Conservation (phyloP, 805 yeast species). For the Candida ficus region DNA sequence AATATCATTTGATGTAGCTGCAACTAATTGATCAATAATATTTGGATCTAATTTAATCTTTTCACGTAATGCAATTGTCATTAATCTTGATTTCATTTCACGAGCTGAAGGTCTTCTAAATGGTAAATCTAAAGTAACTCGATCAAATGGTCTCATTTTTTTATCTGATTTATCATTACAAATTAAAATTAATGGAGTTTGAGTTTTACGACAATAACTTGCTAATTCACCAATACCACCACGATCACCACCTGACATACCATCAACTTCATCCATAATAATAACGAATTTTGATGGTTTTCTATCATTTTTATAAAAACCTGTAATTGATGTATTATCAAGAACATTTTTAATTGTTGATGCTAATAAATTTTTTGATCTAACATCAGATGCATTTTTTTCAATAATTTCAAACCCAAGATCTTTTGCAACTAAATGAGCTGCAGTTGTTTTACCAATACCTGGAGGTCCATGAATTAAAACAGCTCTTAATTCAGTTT, state of each 20-base stretch:
- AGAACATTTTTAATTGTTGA: constrained; percentile 64
- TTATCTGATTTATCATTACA: constrained; percentile 92
- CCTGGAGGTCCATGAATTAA: constrained; percentile 62
- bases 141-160: constrained; percentile 94
- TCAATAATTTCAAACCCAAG: constrained; percentile 72
- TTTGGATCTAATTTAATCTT: constrained; percentile 73
- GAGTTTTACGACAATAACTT: constrained; percentile 75
- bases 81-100: constrained; percentile 74
- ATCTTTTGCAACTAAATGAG: constrained; percentile 65
- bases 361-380: constrained; percentile 76
- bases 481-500: constrained; percentile 72
- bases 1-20: constrained; percentile 84
- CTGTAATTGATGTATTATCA: constrained; percentile 77
- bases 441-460: constrained; percentile 12
- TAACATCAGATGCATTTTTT: constrained; percentile 82
- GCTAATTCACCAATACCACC: constrained; percentile 98
- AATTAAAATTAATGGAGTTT: constrained; percentile 85
- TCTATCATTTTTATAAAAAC: constrained; percentile 41
- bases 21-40: constrained; percentile 77
- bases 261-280: constrained; percentile 98
- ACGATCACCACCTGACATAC: constrained; percentile 98
- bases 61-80: constrained; percentile 89
- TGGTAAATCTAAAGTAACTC: constrained; percentile 69
- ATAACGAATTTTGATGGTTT: constrained; percentile 64
- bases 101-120: constrained; percentile 86